phyloP scores from a whole-genome alignment of 805 yeast genomes.

The Lachancea thermotolerans region DNA sequence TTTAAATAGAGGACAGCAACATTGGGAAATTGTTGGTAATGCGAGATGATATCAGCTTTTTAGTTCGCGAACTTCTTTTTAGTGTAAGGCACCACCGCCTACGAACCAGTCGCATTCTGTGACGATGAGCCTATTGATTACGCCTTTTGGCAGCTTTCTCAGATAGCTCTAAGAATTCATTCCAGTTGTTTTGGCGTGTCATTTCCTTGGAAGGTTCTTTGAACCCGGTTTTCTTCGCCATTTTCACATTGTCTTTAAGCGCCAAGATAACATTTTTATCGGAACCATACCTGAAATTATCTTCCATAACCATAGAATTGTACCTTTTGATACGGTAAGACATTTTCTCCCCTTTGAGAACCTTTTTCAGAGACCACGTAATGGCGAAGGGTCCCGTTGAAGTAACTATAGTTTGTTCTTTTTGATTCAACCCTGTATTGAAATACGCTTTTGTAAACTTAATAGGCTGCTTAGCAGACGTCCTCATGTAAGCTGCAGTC shows the following conservation, averaged over 20 bases:
- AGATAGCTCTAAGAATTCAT: slow-evolving; percentile 5
- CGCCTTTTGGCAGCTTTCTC: slow-evolving; percentile 2
- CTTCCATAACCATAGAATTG: slow-evolving; percentile 57
- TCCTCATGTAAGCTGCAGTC: slow-evolving; percentile 56
- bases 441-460: slow-evolving; percentile 69
- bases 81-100: background rate
- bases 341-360: slow-evolving; percentile 44
- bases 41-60: no score
- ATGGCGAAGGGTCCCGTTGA: slow-evolving; percentile 79
- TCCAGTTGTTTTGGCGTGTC: slow-evolving; percentile 26
- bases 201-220: slow-evolving; percentile 48
- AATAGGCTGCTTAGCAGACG: slow-evolving; percentile 42
- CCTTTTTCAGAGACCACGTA: slow-evolving; percentile 65
- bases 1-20: background rate
- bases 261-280: slow-evolving; percentile 68
- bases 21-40: no score
- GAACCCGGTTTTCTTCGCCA: slow-evolving; percentile 57
- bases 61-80: no score
- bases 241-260: slow-evolving; percentile 65
- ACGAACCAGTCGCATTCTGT: no score
- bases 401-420: slow-evolving; percentile 67
- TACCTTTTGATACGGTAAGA: slow-evolving; percentile 63
- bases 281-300: slow-evolving; percentile 70
- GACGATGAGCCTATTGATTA: background rate
- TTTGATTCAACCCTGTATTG: slow-evolving; percentile 58